Base-by-base conservation (phyloP, 257 asterid species). In the Prunella vulgaris region DNA sequence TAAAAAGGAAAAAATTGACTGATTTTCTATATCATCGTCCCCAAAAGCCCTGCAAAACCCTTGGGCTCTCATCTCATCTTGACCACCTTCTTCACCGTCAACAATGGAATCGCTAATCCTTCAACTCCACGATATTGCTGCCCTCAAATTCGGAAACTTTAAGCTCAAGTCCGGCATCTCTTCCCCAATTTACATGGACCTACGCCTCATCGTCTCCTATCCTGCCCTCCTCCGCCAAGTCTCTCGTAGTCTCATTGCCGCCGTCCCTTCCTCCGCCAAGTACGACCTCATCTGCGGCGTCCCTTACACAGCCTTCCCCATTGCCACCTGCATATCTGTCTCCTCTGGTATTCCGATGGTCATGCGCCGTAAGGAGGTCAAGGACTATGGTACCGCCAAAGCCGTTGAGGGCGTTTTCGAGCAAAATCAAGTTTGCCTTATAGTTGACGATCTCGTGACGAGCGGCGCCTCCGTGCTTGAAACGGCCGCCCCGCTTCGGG, bases 131-230 rank as follows among this genome's bases (percentile, higher is more conserved):
- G 96, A 90, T 69, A 87, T 93, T 76, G 62, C 94, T 32, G 98
- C 97, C 78, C 94, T 93, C 1, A 93, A 93, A 64, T 90, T 93
- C 86, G 98, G 98, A 10, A 81, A 81, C 74, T 90, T 90, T 85
- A 88, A 86, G 85, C 85, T 90, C 51, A 93, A 93, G 75, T 93
- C 98, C 46, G 98, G 98, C 77, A 93, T 93, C 66, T 68, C 84
- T 14, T 93, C 98, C 14, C 98, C 98, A 6, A 90, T 93, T 72
- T 93, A 93, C 87, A 90, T 93, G 59, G 98, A 93, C 81, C 98
- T 93, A 64, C 96, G 98, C 57, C 84, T 93, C 78, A 84, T 87
- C 20, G 93, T 93, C 27, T 93, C 98, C 1, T 88, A 90, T 69
- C 98, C 98, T 6, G 66, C 83, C 9, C 87, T 93, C 72, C 96